Evolutionary conservation across 345 rosid genomes (phyloP).

Genomic region (Atalantia buxifolia): DNA sequence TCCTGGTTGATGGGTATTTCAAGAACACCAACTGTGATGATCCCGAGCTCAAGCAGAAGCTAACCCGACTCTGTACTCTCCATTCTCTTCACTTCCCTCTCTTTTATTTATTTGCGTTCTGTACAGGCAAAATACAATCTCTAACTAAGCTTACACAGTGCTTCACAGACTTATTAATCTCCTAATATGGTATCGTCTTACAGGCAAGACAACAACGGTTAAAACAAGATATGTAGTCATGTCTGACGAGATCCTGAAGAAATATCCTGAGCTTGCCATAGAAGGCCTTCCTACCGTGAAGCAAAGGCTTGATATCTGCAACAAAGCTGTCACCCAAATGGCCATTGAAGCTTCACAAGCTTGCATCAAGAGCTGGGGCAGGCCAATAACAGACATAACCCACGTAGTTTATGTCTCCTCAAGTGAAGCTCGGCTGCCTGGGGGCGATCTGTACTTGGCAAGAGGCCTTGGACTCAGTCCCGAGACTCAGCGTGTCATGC

Average conservation of each 20-base stretch:
- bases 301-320: constrained; percentile 77
- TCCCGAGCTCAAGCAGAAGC: constrained; percentile 85
- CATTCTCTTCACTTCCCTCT: constrained; percentile 26
- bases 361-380: constrained; percentile 86
- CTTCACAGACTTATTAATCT: neutral
- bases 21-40: constrained; percentile 87
- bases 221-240: constrained; percentile 94
- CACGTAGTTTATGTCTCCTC: constrained; percentile 97
- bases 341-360: constrained; percentile 77
- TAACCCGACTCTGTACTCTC: constrained; percentile 71
- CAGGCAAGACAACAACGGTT: constrained; percentile 95
- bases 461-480: constrained; percentile 78
- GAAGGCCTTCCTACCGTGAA: constrained; percentile 85
- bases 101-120: neutral
- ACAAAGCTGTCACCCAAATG: constrained; percentile 83
- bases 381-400: constrained; percentile 69
- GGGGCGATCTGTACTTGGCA: constrained; percentile 86
- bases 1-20: constrained; percentile 89
- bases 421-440: constrained; percentile 91
- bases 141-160: neutral
- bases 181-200: neutral
- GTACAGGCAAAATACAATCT: neutral
- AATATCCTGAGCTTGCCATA: constrained; percentile 78
- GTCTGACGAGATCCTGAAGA: constrained; percentile 85
- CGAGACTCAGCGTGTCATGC: constrained; percentile 73